A percentile compares a stretch with the other conserved stretches of the same genome.
Evolutionary conservation across 1,139 yeast genomes (phyloP).

Genomic region (Geotrichum aggregatum): DNA sequence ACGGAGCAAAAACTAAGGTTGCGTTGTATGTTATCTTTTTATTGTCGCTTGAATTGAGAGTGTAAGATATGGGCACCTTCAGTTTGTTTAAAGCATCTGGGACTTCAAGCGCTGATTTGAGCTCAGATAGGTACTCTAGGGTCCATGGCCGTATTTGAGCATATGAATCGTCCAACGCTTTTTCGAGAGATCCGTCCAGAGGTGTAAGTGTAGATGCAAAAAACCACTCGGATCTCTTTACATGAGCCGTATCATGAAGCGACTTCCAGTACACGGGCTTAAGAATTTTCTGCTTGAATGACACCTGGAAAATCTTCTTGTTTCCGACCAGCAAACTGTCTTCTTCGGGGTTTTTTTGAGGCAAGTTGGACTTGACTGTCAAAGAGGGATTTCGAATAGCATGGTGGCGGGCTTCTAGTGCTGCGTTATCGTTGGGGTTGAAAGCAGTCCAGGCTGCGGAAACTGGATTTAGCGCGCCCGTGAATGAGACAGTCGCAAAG

Average conservation of each 20-base stretch:
- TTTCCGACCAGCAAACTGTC: slow-evolving; percentile 36
- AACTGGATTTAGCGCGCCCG: slow-evolving; percentile 33
- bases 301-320: slow-evolving; percentile 37
- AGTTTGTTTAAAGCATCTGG: slow-evolving; percentile 37
- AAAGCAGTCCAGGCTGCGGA: slow-evolving; percentile 39
- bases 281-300: slow-evolving; percentile 27
- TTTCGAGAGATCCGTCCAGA: slow-evolving; percentile 36
- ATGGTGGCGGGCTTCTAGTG: slow-evolving; percentile 11
- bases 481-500: slow-evolving; percentile 25
- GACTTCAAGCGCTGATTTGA: slow-evolving; percentile 33
- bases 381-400: background rate
- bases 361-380: background rate
- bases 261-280: slow-evolving; percentile 41
- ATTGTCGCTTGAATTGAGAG: slow-evolving; percentile 19
- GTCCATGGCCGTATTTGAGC: slow-evolving; percentile 37
- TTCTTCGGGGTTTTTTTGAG: slow-evolving; percentile 20
- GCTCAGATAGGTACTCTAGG: slow-evolving; percentile 33
- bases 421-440: slow-evolving; percentile 37
- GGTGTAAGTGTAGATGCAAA: slow-evolving; percentile 38
- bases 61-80: slow-evolving; percentile 29
- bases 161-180: slow-evolving; percentile 31
- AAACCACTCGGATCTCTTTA: slow-evolving; percentile 38
- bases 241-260: slow-evolving; percentile 32
- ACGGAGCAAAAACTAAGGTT: slow-evolving; percentile 34
- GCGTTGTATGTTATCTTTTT: slow-evolving; percentile 24